These are phyloP conservation scores for Wickerhamiella musiphila DNA, from an alignment of 805 yeast genomes.

Conservation along the genomic window DNA sequence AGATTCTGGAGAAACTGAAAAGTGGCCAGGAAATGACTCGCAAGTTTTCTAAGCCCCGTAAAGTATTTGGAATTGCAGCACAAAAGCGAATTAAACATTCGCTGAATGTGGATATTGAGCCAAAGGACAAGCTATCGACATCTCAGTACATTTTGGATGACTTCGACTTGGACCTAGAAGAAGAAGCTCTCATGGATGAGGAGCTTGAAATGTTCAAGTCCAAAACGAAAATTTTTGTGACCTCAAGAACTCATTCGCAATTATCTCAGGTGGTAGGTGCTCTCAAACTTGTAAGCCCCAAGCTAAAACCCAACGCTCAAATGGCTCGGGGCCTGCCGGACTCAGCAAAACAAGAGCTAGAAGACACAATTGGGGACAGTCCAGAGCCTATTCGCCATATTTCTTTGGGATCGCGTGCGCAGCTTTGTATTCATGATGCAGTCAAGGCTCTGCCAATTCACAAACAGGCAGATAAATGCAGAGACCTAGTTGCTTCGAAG, in stretches of 20 bases:
- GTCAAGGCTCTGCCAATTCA: slow-evolving; percentile 33
- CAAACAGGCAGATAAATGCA: slow-evolving; percentile 64
- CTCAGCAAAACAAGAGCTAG: slow-evolving; percentile 44
- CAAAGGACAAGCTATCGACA: slow-evolving; percentile 7
- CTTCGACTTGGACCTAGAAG: slow-evolving; percentile 3
- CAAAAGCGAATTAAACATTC: background rate
- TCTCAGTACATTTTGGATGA: slow-evolving; percentile 5
- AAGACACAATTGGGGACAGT: slow-evolving; percentile 30
- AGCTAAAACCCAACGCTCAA: no score
- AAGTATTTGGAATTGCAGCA: background rate
- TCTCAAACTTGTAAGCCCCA: slow-evolving; percentile 39
- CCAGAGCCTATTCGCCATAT: slow-evolving; percentile 45
- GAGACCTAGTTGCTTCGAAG: slow-evolving; percentile 33
- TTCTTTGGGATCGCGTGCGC: slow-evolving; percentile 72
- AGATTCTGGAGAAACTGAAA: background rate
- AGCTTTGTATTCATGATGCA: slow-evolving; percentile 57
- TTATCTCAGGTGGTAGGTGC: slow-evolving; percentile 66
- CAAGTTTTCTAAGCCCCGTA: background rate
- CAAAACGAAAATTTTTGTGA: slow-evolving; percentile 39
- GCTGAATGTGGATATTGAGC: slow-evolving; percentile 3
- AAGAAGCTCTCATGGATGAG: slow-evolving; percentile 2
- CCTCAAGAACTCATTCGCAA: slow-evolving; percentile 88
- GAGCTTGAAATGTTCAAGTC: slow-evolving; percentile 10
- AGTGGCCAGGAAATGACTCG: slow-evolving; percentile 1
- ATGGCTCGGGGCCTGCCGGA: no score